Base-by-base conservation (phyloP, 2,329 filamentous ascomycete species). In the Trichoderma breve region DNA sequence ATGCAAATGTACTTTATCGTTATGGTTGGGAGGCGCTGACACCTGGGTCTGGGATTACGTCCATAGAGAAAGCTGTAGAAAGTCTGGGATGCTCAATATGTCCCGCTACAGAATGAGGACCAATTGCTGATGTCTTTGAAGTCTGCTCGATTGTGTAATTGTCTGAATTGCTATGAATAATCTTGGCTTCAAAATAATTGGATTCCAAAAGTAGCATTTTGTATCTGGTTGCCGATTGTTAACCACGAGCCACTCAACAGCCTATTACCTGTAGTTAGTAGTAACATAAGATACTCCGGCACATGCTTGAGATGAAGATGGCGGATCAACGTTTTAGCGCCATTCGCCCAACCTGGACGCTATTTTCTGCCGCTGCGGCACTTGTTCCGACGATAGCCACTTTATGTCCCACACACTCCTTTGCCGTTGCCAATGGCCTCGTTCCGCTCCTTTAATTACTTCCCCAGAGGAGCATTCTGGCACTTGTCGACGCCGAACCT, bases 1-100 rank as follows among this genome's bases (percentile, higher is more conserved):
- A 62, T 65, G 71, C 39, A 72, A 63, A 61, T 74, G 73, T 74
- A 74, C 72, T 74, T 66, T 74, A 74, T 57, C 36, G 53, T 57
- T 73, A 36, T 28, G 34, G 43, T 58, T 68, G 68, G 60, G 61
- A 72, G 61, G 60, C 67, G 64, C 61, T 57, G 66, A 43, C 34
- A 62, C 55, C 66, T 55, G 39, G 70, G 61, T 65, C 61, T 73
- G 58, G 51, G 72, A 60, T 63, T 43, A 70, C 70, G 67, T 71
- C 57, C 67, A 71, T 64, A 70, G 72, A 72, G 28, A 68, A 68
- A 66, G 24, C 39, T 67, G 66, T 71, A 72, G 66, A 69, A 53
- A 67, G 64, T 57, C 39, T 72, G 58, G 58, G 60, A 70, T 60
- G 39, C 36, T 57, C 34, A n/a, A 47, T 26, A 36, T 70, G 66